Conservation (phyloP, 768 basidiomycete species). For the Leccinum imitatum region DNA sequence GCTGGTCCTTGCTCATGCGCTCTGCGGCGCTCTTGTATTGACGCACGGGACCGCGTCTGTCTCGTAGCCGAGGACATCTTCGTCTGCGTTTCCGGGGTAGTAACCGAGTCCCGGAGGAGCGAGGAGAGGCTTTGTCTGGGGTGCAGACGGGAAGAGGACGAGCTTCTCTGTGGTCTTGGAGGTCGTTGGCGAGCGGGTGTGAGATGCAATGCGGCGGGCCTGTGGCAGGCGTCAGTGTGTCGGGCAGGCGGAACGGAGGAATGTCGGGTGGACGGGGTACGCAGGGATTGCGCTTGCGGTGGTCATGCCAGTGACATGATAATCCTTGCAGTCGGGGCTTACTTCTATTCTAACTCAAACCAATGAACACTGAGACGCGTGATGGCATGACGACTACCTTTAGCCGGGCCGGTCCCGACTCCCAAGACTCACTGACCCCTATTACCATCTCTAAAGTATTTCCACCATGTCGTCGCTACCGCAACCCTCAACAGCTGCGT, state of each 20-base stretch:
- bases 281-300: conserved; percentile 1
- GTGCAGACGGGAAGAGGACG: conserved; percentile 87
- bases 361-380: no score
- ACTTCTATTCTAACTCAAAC: no score
- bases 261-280: conserved; percentile 23
- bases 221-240: conserved; percentile 24
- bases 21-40: conserved; percentile 87
- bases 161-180: conserved; percentile 92
- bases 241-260: conserved; percentile 19
- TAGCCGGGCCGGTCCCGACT: no score
- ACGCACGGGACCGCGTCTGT: conserved; percentile 59
- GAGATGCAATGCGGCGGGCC: conserved; percentile 19
- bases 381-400: no score
- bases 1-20: conserved; percentile 83
- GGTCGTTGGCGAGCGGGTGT: conserved; percentile 36
- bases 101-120: conserved; percentile 14
- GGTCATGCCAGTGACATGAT: no score
- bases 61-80: conserved; percentile 59
- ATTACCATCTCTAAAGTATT: no score
- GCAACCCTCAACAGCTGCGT: no score
- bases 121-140: conserved; percentile 74
- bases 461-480: no score
- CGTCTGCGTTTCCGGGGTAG: conserved; percentile 34
- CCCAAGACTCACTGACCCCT: no score
- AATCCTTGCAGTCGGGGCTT: no score